Base-by-base conservation (phyloP, 106 monocot genomes). In the Allium fistulosum region DNA sequence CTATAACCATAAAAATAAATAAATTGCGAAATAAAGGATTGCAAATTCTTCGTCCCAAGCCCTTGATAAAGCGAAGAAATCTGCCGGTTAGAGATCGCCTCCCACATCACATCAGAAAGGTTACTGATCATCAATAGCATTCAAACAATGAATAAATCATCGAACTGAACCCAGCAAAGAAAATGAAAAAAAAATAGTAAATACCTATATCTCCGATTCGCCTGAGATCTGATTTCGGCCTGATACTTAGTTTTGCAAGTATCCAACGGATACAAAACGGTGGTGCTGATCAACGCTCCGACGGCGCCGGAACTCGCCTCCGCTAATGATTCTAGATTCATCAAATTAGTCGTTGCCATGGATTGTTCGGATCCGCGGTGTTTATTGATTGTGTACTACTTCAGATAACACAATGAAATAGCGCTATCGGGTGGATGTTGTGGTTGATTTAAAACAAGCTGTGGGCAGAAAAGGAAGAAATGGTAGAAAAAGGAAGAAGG, bases 1-100 rank as follows among this genome's bases (percentile, higher is more conserved):
- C 89, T 97, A 84, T 97, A 97, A 15, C 97, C 86, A 78, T 97
- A 97, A 67, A 97, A 97, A 62, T 97, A 97, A 48, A 97, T 75
- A 75, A 97, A 97, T 47, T 89, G 89, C 11, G 97, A 84, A 65
- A 92, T 83, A 66, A 97, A 87, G 14, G 97, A 89, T 66, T 92
- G 97, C 57, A 89, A 67, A 66, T 92, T 97, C 77, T 92, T 97
- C 6, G 97, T 92, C 8, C 80, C 77, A 63, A 97, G 81, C 26
- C 97, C 97, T 69, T 97, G 97, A 68, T 97, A 97, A 11, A 97
- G 79, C 7, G 97, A 97, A 64, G 89, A 64, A 77, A 92, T 56
- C 60, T 86, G 88, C 11, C 77, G 68, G 17, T 45, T 82, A 53
- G 80, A 84, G 75, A 97, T 71, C 58, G 97, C 97, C 79, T 97